A percentile compares a stretch with the other conserved stretches of the same genome.
phyloP scores from a whole-genome alignment of 805 yeast species.

The Candida palmyrensis region DNA sequence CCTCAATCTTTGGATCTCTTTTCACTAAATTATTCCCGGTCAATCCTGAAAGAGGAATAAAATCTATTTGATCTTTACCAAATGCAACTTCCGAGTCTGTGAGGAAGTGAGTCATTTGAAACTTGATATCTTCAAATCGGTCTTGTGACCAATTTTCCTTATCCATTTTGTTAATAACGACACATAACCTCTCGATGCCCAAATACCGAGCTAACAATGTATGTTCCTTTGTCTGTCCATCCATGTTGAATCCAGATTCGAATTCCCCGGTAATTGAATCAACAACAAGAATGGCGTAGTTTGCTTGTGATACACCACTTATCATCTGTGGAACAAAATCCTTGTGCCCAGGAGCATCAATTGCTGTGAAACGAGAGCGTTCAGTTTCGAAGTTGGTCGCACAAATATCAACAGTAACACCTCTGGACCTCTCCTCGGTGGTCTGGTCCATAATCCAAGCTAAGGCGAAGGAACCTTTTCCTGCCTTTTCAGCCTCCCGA shows the following conservation, averaged over 20 bases:
- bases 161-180: constrained; percentile 72
- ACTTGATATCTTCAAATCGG: constrained; percentile 47
- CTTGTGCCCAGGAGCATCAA: constrained; percentile 82
- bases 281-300: constrained; percentile 65
- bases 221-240: constrained; percentile 80
- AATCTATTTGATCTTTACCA: constrained; percentile 33
- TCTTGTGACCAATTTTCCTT: constrained; percentile 50
- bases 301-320: constrained; percentile 78
- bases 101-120: constrained; percentile 47
- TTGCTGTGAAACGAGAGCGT: constrained; percentile 54
- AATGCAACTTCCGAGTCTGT: constrained; percentile 48
- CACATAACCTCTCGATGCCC: constrained; percentile 57
- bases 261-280: constrained; percentile 64
- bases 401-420: constrained; percentile 76
- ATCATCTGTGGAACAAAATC: constrained; percentile 86
- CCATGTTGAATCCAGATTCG: constrained; percentile 60
- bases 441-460: constrained; percentile 89
- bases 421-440: constrained; percentile 65
- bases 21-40: constrained; percentile 62
- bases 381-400: constrained; percentile 61
- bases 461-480: constrained; percentile 74
- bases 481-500: constrained; percentile 59
- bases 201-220: constrained; percentile 60
- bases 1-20: constrained; percentile 22
- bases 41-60: constrained; percentile 67